Base-by-base conservation (phyloP, 129 eudicot genomes). In the Glebionis coronaria region DNA sequence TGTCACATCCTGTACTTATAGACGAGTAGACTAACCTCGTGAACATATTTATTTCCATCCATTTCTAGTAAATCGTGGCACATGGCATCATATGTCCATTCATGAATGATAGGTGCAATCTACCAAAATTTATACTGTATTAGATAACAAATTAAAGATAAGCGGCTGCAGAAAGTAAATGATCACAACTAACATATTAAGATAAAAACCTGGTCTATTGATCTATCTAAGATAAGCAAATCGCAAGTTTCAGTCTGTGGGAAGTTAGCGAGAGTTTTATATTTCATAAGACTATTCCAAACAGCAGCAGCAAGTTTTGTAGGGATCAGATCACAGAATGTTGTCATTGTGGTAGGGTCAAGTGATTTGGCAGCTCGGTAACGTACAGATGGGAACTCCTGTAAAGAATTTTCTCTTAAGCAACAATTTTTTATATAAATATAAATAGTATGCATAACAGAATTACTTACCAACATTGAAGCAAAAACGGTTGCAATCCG, bases 31-130 rank as follows among this genome's bases (percentile, higher is more conserved):
- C 73, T 61, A 63, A 92, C 98, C 96, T 86, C 92, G 44, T 86
- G 82, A 55, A 92, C 87, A 76, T 92, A 92, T 73, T 86, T 92
- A 79, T 84, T 92, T 56, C 98, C 98, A 16, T 88, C 98, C 95
- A 92, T 80, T 52, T 78, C 74, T 40, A 92, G 80, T 65, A 92
- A 79, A 79, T 92, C 98, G 82, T 78, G 98, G 71, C 95, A 88
- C 95, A 92, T 88, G 65, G 98, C 98, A 79, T 92, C 98, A 79
- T 92, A 92, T 1, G 98, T 92, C 98, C 98, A 92, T 73, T 92
- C 98, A 77, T 92, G 98, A 68, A 92, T 92, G 4, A 92, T 72
- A 9, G 98, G 98, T 67, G 98, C 91, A 74, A 92, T 80, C 98
- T 92, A 79, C 21, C 63, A 21, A 64, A 65, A 28, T 18, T 44